Conservation (phyloP, 139 green algal genomes). For the Mesostigma viride region DNA sequence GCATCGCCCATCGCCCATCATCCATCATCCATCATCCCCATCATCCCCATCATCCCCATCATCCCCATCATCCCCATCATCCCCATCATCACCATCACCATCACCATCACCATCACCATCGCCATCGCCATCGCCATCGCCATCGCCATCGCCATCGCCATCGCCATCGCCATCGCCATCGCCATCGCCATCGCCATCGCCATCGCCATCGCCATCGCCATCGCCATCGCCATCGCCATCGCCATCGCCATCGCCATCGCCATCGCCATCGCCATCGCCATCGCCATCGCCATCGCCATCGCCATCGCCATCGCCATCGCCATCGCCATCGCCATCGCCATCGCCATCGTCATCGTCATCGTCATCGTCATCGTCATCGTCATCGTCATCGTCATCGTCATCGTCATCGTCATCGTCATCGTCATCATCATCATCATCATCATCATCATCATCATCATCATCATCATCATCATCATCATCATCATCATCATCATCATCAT, state of each 20-base stretch:
- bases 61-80: too few relatives aligned
- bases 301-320: not conserved
- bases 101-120: not conserved
- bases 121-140: not conserved
- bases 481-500: not conserved
- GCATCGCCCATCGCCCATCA: too few relatives aligned
- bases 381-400: not conserved
- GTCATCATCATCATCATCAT: not conserved
- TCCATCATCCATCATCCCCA: too few relatives aligned
- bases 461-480: not conserved
- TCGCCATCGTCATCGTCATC: conserved; percentile 1
- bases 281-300: not conserved
- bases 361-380: not conserved
- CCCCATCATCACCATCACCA: conserved; percentile 3
- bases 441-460: not conserved
- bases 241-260: not conserved
- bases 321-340: not conserved
- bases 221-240: not conserved
- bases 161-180: not conserved
- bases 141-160: not conserved
- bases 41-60: too few relatives aligned
- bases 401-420: not conserved
- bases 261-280: not conserved
- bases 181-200: not conserved
- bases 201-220: not conserved